phyloP scores from a whole-genome alignment of 148 eudicot genomes.

The Chenopodium formosanum region DNA sequence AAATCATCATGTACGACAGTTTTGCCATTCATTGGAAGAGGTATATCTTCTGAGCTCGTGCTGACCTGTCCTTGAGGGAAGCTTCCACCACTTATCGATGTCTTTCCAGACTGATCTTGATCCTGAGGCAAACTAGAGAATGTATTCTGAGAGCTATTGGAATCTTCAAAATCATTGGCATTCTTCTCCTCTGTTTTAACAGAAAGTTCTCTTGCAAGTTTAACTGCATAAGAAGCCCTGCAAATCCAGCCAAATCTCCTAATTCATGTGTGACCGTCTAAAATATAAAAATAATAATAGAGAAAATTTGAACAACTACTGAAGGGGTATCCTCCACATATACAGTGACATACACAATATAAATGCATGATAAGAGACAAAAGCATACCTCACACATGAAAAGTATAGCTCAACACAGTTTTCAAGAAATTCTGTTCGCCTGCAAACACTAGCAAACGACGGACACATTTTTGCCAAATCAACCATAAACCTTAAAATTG shows the following conservation, averaged over 20 bases:
- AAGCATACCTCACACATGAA: slow-evolving; percentile 81
- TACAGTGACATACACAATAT: not conserved
- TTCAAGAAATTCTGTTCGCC: slow-evolving; percentile 86
- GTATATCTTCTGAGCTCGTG: slow-evolving; percentile 79
- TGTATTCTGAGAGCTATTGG: slow-evolving; percentile 82
- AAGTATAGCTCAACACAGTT: slow-evolving; percentile 93
- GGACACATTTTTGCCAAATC: slow-evolving; percentile 96
- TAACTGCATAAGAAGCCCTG: slow-evolving; percentile 95
- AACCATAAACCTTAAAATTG: slow-evolving; percentile 95
- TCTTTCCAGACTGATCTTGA: slow-evolving; percentile 70
- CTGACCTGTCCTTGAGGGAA: slow-evolving; percentile 77
- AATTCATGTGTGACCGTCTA: not conserved
- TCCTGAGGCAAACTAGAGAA: slow-evolving; percentile 91
- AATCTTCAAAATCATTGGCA: slow-evolving; percentile 67
- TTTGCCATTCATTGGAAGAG: slow-evolving; percentile 36
- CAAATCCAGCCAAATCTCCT: slow-evolving; percentile 17
- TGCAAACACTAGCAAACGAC: slow-evolving; percentile 77
- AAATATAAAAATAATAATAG: not conserved
- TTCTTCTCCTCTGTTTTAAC: slow-evolving; percentile 72
- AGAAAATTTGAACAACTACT: not conserved
- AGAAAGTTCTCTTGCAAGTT: slow-evolving; percentile 73
- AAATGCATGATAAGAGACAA: not conserved
- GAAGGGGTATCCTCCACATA: not conserved
- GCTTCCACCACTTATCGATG: slow-evolving; percentile 78
- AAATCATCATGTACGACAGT: slow-evolving; percentile 32